Evolutionary conservation across 2,329 filamentous ascomycete genomes (phyloP).

Genomic region (Colletotrichum spaethianum): DNA sequence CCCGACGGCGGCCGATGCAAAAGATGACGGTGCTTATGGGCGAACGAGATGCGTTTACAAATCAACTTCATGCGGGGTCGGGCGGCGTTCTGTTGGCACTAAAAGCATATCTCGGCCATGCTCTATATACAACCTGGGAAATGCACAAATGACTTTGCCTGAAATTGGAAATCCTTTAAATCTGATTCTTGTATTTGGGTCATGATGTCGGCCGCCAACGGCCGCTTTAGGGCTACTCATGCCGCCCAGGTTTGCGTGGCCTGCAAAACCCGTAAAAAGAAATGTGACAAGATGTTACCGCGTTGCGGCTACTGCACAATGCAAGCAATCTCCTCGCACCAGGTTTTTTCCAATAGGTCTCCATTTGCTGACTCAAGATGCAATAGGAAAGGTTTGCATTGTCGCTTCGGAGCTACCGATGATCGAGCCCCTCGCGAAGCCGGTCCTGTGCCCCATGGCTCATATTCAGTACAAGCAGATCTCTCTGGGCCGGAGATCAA

Average conservation of each 20-base stretch:
- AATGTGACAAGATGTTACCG: conserved; percentile 37
- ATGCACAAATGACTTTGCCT: no score
- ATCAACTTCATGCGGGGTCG: background rate
- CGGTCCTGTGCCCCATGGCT: background rate
- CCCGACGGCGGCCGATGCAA: conserved; percentile 5
- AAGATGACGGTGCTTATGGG: background rate
- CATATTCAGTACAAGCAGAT: background rate
- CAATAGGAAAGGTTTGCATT: background rate
- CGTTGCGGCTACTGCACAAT: conserved; percentile 32
- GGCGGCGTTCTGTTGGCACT: background rate
- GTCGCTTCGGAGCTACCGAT: background rate
- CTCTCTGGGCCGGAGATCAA: background rate
- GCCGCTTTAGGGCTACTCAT: background rate
- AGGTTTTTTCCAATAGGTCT: background rate
- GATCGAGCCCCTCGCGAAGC: background rate
- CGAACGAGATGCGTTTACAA: conserved; percentile 12
- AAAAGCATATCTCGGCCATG: background rate
- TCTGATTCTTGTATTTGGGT: no score
- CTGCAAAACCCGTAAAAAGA: conserved; percentile 41
- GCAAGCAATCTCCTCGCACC: conserved; percentile 5
- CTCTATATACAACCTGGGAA: background rate
- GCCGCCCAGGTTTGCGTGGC: conserved; percentile 29
- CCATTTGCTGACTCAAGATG: background rate
- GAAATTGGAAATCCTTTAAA: no score
- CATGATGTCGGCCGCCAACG: background rate